These are phyloP conservation scores for Triglochin maritima DNA, from an alignment of 106 monocot species.

Conservation along the genomic window DNA sequence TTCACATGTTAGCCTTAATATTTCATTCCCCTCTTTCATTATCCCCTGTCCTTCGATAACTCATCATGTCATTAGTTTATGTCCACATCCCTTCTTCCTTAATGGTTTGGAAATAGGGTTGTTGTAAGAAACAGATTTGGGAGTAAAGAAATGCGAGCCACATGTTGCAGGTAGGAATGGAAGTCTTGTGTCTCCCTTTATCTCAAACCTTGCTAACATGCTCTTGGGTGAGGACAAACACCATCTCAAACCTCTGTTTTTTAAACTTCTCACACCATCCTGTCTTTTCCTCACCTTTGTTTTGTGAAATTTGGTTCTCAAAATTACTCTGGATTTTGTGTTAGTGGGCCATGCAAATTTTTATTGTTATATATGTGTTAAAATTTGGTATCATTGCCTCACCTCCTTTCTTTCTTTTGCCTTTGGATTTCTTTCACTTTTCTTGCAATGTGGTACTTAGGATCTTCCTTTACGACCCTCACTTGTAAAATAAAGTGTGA, in stretches of 20 bases:
- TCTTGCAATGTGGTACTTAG: conserved; percentile 4
- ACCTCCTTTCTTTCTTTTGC: not conserved
- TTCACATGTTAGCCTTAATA: conserved; percentile 29
- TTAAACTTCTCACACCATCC: too few species aligned
- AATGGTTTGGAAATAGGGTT: not conserved
- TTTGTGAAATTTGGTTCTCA: not conserved
- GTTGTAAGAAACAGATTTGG: not conserved
- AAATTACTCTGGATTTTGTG: not conserved
- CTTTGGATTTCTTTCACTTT: conserved; percentile 2
- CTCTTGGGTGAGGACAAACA: conserved; percentile 20
- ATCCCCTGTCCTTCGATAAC: conserved; percentile 1
- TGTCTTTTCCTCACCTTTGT: not conserved
- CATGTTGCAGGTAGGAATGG: conserved; percentile 6
- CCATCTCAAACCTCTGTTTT: too few species aligned
- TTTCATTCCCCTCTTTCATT: conserved; percentile 20
- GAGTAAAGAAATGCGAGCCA: not conserved
- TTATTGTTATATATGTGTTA: not conserved
- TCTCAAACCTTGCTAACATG: conserved; percentile 23
- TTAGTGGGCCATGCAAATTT: not conserved
- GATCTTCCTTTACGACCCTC: not conserved
- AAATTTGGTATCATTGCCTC: not conserved
- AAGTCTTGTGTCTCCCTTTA: not conserved
- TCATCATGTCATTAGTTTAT: conserved; percentile 6
- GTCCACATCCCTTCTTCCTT: not conserved
- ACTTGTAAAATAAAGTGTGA: too few species aligned